These are phyloP conservation scores for Talaromyces verruculosus DNA, from an alignment of 2,329 filamentous ascomycete genomes.

Conservation along the genomic window DNA sequence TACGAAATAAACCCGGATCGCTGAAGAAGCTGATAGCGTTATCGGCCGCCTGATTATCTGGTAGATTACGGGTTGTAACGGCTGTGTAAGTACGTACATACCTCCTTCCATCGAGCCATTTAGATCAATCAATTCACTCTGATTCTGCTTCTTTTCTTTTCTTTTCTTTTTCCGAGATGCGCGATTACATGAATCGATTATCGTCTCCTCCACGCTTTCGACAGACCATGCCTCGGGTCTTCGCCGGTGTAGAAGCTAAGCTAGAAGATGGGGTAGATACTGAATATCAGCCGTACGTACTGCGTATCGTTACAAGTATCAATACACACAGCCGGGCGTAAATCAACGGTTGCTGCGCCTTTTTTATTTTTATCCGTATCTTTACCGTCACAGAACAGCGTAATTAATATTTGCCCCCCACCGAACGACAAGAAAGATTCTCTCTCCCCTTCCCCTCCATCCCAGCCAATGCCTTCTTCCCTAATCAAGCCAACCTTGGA, in stretches of 20 bases:
- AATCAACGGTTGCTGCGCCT: conserved; percentile 9
- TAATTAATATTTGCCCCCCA: not conserved
- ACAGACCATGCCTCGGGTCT: not conserved
- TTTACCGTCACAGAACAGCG: not conserved
- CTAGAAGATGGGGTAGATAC: conserved; percentile 3
- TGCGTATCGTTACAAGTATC: not conserved
- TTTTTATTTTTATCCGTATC: conserved; percentile 8
- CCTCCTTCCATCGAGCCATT: not conserved
- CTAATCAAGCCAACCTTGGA: not conserved
- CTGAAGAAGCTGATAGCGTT: conserved; percentile 12
- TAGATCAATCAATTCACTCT: not conserved
- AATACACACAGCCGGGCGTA: conserved; percentile 6
- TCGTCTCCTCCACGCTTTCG: not conserved
- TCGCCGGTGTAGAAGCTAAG: not conserved
- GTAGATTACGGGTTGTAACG: not conserved
- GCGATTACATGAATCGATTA: not conserved
- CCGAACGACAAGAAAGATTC: not conserved
- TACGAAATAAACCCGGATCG: conserved; percentile 12
- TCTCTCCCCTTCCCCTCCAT: conserved; percentile 13
- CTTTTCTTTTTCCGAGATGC: not conserved
- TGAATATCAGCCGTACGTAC: not conserved
- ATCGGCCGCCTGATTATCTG: conserved; percentile 13
- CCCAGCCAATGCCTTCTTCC: conserved; percentile 4
- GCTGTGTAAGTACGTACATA: not conserved
- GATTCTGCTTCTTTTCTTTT: conserved; percentile 1